Percentiles rank a stretch among this genome's conserved stretches.
phyloP scores from a whole-genome alignment of 305 asterid genomes.

The Coffea humblotiana region DNA sequence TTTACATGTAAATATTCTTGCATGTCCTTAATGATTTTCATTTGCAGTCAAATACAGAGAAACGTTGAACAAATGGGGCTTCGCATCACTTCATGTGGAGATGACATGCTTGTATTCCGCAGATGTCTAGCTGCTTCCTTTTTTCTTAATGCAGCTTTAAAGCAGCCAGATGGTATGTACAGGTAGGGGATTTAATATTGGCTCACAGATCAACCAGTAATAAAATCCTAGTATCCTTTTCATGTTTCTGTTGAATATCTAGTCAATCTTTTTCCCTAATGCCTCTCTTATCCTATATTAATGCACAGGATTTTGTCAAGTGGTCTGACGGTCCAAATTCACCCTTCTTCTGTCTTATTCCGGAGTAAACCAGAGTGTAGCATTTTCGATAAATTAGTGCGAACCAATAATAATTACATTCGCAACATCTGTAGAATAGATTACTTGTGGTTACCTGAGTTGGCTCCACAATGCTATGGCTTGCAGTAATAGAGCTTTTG shows the following conservation, averaged over 20 bases:
- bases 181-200: constrained; percentile 43
- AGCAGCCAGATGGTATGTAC: constrained; percentile 90
- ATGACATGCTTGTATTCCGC: constrained; percentile 68
- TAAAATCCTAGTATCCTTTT: not conserved
- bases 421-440: constrained; percentile 76
- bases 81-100: constrained; percentile 72
- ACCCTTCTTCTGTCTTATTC: constrained; percentile 81
- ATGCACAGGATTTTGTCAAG: constrained; percentile 74
- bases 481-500: constrained; percentile 39
- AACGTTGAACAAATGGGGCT: constrained; percentile 86
- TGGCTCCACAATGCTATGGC: constrained; percentile 83
- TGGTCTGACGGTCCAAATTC: constrained; percentile 80
- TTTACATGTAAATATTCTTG: not conserved
- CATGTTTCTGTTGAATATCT: constrained; percentile 14
- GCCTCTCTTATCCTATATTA: constrained; percentile 19
- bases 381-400: constrained; percentile 66
- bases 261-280: not conserved
- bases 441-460: constrained; percentile 85
- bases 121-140: constrained; percentile 92
- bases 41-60: constrained; percentile 68
- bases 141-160: constrained; percentile 89
- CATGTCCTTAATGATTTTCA: constrained; percentile 7
- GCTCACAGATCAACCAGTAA: not conserved
- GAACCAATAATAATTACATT: constrained; percentile 66
- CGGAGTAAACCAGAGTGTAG: constrained; percentile 82